Conservation (phyloP, 108 stramenopile genomes). For the Hondaea fermentalgiana region DNA sequence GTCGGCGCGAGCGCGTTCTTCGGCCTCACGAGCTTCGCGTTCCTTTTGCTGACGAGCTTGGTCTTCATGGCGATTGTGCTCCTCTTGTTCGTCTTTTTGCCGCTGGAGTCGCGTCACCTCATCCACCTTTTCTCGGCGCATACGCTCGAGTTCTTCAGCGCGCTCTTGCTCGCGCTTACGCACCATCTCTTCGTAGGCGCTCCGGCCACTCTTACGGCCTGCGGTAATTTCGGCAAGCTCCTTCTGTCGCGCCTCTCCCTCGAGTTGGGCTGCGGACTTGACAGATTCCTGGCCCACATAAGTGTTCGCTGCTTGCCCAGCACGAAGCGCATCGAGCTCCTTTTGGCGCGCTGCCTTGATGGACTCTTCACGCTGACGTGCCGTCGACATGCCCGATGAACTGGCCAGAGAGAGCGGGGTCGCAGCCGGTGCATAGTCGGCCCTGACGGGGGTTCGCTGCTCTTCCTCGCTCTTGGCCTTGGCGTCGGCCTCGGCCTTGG, state of each 20-base stretch:
- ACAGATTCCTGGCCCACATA: neutral
- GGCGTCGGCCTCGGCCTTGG: neutral
- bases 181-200: neutral
- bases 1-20: neutral
- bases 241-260: neutral
- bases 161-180: neutral
- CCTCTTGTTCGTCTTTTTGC: neutral
- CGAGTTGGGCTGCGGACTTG: neutral
- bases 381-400: neutral
- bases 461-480: neutral
- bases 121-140: neutral
- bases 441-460: neutral
- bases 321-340: conserved; percentile 4
- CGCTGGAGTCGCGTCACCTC: neutral
- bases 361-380: neutral
- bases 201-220: neutral
- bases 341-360: neutral
- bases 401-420: neutral
- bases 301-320: neutral
- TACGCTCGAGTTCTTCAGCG: neutral
- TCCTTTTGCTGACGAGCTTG: neutral
- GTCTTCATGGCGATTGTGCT: neutral
- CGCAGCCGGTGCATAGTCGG: neutral
- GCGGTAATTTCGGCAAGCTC: neutral
- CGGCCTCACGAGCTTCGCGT: neutral